phyloP scores from a whole-genome alignment of 2,329 filamentous ascomycete species.

The Thermochaetoides dissita region DNA sequence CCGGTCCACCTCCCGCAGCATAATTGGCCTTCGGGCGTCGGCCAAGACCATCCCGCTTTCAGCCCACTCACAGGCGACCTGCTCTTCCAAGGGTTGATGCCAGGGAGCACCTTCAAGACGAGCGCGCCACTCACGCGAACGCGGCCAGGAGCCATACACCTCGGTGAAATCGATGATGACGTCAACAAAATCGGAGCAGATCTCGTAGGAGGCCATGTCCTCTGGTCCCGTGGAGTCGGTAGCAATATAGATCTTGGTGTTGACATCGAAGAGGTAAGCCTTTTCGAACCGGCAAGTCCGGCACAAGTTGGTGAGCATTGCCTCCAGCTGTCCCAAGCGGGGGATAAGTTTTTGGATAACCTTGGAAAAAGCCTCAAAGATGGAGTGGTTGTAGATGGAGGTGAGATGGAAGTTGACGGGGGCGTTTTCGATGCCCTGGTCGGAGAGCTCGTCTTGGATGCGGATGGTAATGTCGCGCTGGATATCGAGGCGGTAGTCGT shows the following conservation, averaged over 20 bases:
- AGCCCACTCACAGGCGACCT: conserved; percentile 50
- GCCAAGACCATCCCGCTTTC: conserved; percentile 56
- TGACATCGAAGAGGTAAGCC: conserved; percentile 92
- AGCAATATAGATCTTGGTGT: conserved; percentile 97
- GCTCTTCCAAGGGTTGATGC: conserved; percentile 49
- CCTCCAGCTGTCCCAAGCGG: conserved; percentile 80
- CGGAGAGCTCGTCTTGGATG: conserved; percentile 89
- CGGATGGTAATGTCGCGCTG: conserved; percentile 93
- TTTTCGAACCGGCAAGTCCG: conserved; percentile 93
- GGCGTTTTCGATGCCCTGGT: conserved; percentile 84
- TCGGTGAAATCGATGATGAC: conserved; percentile 95
- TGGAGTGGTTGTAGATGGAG: conserved; percentile 95
- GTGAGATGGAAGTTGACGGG: conserved; percentile 92
- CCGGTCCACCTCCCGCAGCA: conserved; percentile 55
- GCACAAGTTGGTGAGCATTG: conserved; percentile 84
- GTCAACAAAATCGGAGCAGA: conserved; percentile 97
- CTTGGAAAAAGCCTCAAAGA: conserved; percentile 93
- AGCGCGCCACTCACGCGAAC: conserved; percentile 39
- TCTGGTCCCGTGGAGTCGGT: conserved; percentile 75
- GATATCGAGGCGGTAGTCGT: conserved; percentile 92
- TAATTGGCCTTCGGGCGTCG: conserved; percentile 49
- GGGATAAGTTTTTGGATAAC: conserved; percentile 97
- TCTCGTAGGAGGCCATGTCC: conserved; percentile 92
- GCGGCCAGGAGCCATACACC: conserved; percentile 68
- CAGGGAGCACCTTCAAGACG: conserved; percentile 46